Conservation (phyloP, 1,284 basidiomycete genomes). For the Ceratobasidium papillatum region DNA sequence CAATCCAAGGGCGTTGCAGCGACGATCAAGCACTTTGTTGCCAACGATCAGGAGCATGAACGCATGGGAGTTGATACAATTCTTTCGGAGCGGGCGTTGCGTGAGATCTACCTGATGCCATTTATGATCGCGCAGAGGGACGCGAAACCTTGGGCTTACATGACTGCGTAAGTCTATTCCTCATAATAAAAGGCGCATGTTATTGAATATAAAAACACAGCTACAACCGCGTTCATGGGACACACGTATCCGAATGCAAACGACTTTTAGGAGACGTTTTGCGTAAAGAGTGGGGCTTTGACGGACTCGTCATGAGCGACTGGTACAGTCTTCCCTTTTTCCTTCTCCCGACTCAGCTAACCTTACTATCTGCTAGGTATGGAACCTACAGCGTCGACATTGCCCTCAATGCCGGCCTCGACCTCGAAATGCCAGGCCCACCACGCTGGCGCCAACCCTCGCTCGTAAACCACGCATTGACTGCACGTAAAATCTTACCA, state of each 20-base stretch:
- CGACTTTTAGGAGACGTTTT: slow-evolving; percentile 66
- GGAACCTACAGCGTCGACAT: slow-evolving; percentile 74
- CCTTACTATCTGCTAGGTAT: slow-evolving; percentile 57
- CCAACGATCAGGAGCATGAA: slow-evolving; percentile 45
- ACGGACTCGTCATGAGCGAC: slow-evolving; percentile 79
- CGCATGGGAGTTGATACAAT: slow-evolving; percentile 43
- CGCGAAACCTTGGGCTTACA: slow-evolving; percentile 73
- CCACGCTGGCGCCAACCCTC: slow-evolving; percentile 67
- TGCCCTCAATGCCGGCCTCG: slow-evolving; percentile 72
- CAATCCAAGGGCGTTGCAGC: slow-evolving; percentile 47
- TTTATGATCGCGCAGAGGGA: slow-evolving; percentile 84
- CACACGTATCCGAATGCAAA: slow-evolving; percentile 73
- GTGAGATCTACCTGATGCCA: slow-evolving; percentile 83
- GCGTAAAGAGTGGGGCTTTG: slow-evolving; percentile 77
- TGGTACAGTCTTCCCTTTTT: slow-evolving; percentile 59
- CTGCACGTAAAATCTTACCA: slow-evolving; percentile 64
- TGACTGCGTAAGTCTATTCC: slow-evolving; percentile 67
- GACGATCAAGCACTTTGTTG: slow-evolving; percentile 47
- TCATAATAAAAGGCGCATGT: neutral
- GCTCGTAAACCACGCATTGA: slow-evolving; percentile 65
- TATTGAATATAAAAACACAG: slow-evolving; percentile 44
- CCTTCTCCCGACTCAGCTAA: neutral
- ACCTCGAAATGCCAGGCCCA: slow-evolving; percentile 75
- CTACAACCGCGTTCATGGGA: slow-evolving; percentile 62
- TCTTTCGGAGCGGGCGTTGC: slow-evolving; percentile 65